phyloP scores from a whole-genome alignment of 106 monocot species.

The Dactylorhiza incarnata region DNA sequence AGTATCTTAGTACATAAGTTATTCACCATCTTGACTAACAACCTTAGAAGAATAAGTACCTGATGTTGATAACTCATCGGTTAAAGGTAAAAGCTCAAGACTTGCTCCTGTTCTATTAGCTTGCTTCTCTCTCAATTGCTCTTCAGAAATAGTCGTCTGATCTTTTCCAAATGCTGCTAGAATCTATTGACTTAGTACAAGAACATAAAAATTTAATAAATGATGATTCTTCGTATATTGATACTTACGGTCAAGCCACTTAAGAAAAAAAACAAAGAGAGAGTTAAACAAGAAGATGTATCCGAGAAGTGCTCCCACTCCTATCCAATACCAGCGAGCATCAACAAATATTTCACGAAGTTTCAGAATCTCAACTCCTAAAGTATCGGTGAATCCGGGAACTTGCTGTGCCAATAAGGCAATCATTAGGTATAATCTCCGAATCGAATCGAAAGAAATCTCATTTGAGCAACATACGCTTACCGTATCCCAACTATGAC shows the following conservation, averaged over 20 bases:
- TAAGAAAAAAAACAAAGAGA: constrained; percentile 17
- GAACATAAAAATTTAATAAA: neutral
- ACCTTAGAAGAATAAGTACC: too few relatives aligned
- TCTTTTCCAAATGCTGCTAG: constrained; percentile 15
- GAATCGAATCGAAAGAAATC: neutral
- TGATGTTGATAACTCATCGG: neutral
- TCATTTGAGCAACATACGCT: neutral
- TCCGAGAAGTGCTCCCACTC: constrained; percentile 20
- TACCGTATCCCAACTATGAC: constrained; percentile 53
- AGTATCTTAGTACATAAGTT: too few relatives aligned
- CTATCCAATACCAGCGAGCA: constrained; percentile 34
- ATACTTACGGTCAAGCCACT: constrained; percentile 23
- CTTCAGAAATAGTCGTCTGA: constrained; percentile 12
- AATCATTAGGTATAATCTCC: neutral
- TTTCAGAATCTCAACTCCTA: constrained; percentile 19
- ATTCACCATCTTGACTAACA: too few relatives aligned
- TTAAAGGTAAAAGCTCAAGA: constrained; percentile 2
- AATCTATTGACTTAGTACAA: neutral
- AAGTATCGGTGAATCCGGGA: constrained; percentile 2
- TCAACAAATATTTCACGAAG: constrained; percentile 19
- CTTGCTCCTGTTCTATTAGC: constrained; percentile 14
- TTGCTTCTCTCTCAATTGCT: constrained; percentile 17
- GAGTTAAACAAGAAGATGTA: constrained; percentile 22
- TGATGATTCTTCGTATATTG: neutral
- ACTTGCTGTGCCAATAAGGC: neutral